Base-by-base conservation (phyloP, 2,329 filamentous ascomycete species). In the Albophoma yamanashiensis region DNA sequence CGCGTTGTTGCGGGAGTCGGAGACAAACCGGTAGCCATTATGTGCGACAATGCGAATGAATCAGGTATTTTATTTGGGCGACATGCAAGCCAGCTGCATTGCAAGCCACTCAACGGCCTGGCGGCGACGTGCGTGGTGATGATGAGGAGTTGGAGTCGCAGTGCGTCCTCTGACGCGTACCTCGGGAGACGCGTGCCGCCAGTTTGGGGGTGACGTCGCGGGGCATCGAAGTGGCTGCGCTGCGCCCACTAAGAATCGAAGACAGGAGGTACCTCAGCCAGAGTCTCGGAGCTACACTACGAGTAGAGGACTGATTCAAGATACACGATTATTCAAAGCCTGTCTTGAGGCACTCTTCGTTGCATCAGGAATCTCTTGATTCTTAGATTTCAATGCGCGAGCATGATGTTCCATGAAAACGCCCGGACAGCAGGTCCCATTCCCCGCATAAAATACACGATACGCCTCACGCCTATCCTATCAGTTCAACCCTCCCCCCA, bases 1-100 rank as follows among this genome's bases (percentile, higher is more conserved):
- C 3, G 39, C 11, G 40, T 27, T 22, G 55, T 15, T 22, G 31
- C 12, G 43, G n/a, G 14, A 42, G 15, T 11, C 12, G 50, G 50
- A 36, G 53, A 40, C 69, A 68, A 67, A 67, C 74, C 71, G 65
- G 71, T 73, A 45, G 73, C 72, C 74, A 76, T 76, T 61, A 38
- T 65, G 60, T 53, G 36, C 8, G 56, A 45, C 17, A 8, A 34
- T 22, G 38, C 20, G 17, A 34, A 22, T 14, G 4, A n/a, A 7
- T 31, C 27, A 4, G 20, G 7, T 11, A 1, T 40, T 6, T 3
- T 39, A 39, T 4, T 14, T 9, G 20, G 17, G 47, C 25, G 12
- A 53, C 27, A 36, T 34, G 50, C 7, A 22, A 25, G 2, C 7
- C 11, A 40, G 42, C 11, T 7, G 2, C 31, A 9, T 15, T 20